Percentiles rank a stretch among this genome's conserved stretches.
Evolutionary conservation across 352 stramenopile genomes (phyloP).

Genomic region (Globisporangium radiosum): DNA sequence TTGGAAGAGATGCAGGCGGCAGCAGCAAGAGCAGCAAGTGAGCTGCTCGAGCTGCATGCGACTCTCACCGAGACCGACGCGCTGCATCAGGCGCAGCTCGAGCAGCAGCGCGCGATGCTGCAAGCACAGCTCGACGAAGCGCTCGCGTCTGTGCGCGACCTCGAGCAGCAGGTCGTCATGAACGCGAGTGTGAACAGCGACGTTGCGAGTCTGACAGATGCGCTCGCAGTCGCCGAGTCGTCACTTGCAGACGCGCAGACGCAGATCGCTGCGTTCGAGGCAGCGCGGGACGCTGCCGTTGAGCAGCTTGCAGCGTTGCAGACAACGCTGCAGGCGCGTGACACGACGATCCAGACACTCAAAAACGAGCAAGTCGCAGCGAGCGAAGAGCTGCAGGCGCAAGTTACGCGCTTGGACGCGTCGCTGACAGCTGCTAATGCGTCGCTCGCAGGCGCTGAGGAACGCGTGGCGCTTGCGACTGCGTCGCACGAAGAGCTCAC

Average conservation of each 20-base stretch:
- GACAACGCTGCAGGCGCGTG: not conserved
- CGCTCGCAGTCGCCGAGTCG: slow-evolving; percentile 1
- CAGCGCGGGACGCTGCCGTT: not conserved
- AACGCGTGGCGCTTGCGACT: not conserved
- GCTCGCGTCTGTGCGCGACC: not conserved
- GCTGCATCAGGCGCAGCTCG: not conserved
- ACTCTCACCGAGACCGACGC: slow-evolving; percentile 4
- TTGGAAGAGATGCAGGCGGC: not conserved
- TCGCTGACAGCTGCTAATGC: not conserved
- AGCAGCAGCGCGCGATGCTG: not conserved
- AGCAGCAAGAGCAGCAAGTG: not conserved
- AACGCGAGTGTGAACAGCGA: slow-evolving; percentile 6
- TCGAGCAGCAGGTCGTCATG: slow-evolving; percentile 12
- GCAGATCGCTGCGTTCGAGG: slow-evolving; percentile 8
- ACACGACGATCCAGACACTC: not conserved
- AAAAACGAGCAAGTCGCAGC: not conserved
- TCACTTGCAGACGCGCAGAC: slow-evolving; percentile 8
- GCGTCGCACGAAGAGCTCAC: not conserved
- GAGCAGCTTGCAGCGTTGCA: slow-evolving; percentile 1
- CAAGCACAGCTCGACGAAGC: not conserved
- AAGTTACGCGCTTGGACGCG: not conserved
- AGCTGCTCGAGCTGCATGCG: slow-evolving; percentile 1
- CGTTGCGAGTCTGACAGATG: slow-evolving; percentile 1
- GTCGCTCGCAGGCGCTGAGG: not conserved
- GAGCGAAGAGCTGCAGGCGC: not conserved